Percentiles rank a stretch among this genome's conserved stretches.
Evolutionary conservation across 768 basidiomycete genomes (phyloP).

Genomic region (Russula griseocarnosa): DNA sequence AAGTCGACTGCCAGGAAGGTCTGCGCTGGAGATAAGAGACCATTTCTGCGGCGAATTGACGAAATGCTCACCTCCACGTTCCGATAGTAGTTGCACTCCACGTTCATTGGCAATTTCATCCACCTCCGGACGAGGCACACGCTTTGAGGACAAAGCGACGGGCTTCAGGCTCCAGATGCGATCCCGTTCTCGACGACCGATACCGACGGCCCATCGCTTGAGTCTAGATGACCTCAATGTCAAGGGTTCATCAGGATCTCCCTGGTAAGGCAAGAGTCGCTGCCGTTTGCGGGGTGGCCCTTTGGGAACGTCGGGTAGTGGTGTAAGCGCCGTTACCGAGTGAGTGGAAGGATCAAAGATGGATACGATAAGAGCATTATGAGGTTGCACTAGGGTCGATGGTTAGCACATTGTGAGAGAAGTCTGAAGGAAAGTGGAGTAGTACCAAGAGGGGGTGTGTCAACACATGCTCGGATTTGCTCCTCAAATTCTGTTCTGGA

Average conservation of each 20-base stretch:
- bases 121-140: constrained; percentile 43
- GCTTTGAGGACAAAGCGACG: constrained; percentile 41
- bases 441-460: constrained; percentile 50
- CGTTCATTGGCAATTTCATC: constrained; percentile 73
- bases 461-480: constrained; percentile 55
- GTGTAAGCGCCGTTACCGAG: constrained; percentile 61
- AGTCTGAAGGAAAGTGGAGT: not conserved
- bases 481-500: constrained; percentile 78
- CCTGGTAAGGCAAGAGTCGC: constrained; percentile 67
- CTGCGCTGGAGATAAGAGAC: constrained; percentile 36
- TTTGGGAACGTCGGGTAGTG: constrained; percentile 60
- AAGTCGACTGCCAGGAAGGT: constrained; percentile 65
- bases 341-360: constrained; percentile 75
- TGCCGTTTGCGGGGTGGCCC: constrained; percentile 65
- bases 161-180: constrained; percentile 52
- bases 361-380: constrained; percentile 81
- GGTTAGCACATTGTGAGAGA: constrained; percentile 13
- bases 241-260: constrained; percentile 49
- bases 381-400: constrained; percentile 56
- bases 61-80: constrained; percentile 55
- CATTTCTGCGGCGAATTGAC: not conserved
- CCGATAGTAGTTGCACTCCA: constrained; percentile 58
- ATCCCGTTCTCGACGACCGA: constrained; percentile 73
- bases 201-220: constrained; percentile 68
- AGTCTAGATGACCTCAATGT: constrained; percentile 59